phyloP scores from a whole-genome alignment of 495 filamentous ascomycete species.

The Ramalina peruviana region DNA sequence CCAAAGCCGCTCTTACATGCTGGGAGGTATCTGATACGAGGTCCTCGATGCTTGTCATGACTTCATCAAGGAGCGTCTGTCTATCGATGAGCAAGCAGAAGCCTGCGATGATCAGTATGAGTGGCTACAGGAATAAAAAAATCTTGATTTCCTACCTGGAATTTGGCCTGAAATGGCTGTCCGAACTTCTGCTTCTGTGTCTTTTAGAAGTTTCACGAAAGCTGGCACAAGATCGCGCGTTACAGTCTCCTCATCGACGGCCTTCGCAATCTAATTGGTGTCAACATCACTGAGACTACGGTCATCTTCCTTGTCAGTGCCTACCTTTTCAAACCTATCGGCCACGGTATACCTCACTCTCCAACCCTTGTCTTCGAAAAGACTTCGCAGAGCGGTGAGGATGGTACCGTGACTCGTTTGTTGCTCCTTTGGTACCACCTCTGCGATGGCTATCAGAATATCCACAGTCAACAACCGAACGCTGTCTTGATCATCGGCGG shows the following conservation, averaged over 20 bases:
- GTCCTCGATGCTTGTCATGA: constrained; percentile 93
- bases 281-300: constrained; percentile 1
- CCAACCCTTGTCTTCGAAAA: constrained; percentile 99
- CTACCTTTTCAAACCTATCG: constrained; percentile 92
- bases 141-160: constrained; percentile 45
- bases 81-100: constrained; percentile 84
- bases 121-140: not conserved
- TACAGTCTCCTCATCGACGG: constrained; percentile 93
- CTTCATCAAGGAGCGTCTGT: constrained; percentile 80
- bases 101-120: constrained; percentile 36
- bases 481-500: constrained; percentile 91
- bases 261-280: constrained; percentile 70
- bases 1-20: constrained; percentile 88
- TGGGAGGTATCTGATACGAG: constrained; percentile 91
- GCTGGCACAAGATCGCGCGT: constrained; percentile 86
- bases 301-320: not conserved
- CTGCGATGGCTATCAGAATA: constrained; percentile 88
- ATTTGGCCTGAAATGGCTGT: constrained; percentile 97
- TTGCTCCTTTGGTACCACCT: constrained; percentile 94
- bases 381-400: constrained; percentile 71
- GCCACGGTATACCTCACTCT: constrained; percentile 98
- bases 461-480: constrained; percentile 93
- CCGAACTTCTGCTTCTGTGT: constrained; percentile 92
- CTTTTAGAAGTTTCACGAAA: constrained; percentile 94
- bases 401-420: constrained; percentile 91